A percentile compares a stretch with the other conserved stretches of the same genome.
Evolutionary conservation across 73 alveolate genomes (phyloP).

Genomic region (Diophrys sp.): DNA sequence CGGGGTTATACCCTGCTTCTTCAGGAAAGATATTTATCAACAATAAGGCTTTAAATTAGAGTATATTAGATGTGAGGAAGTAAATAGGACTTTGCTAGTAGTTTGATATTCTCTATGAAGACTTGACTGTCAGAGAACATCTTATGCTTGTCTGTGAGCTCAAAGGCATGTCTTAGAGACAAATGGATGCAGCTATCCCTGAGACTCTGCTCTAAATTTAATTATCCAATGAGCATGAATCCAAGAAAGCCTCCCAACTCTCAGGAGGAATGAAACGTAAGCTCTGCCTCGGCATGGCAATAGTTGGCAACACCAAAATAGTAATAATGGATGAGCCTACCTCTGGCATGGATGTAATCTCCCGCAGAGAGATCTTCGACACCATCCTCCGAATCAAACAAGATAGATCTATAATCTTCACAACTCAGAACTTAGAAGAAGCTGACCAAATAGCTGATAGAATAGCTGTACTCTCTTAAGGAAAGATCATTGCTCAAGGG

Average conservation of each 20-base stretch:
- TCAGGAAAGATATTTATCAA: background rate
- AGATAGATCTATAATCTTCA: slow-evolving; percentile 61
- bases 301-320: slow-evolving; percentile 62
- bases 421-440: slow-evolving; percentile 92
- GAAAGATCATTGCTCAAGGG: slow-evolving; percentile 77
- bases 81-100: slow-evolving; percentile 64
- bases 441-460: slow-evolving; percentile 91
- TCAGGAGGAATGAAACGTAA: slow-evolving; percentile 72
- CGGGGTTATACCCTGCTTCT: background rate
- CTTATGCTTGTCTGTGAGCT: slow-evolving; percentile 27
- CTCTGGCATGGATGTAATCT: slow-evolving; percentile 71
- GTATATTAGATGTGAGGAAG: slow-evolving; percentile 45
- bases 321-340: slow-evolving; percentile 79
- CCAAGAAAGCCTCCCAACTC: slow-evolving; percentile 3
- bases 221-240: background rate
- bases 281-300: slow-evolving; percentile 69
- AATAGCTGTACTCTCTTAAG: slow-evolving; percentile 90
- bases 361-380: slow-evolving; percentile 69
- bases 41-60: background rate
- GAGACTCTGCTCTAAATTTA: background rate
- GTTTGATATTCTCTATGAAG: slow-evolving; percentile 62
- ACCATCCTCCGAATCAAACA: slow-evolving; percentile 46
- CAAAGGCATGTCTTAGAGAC: background rate
- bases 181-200: background rate
- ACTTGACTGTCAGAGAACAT: slow-evolving; percentile 55